phyloP scores from a whole-genome alignment of 306 rosid species.

The Acacia confusa region DNA sequence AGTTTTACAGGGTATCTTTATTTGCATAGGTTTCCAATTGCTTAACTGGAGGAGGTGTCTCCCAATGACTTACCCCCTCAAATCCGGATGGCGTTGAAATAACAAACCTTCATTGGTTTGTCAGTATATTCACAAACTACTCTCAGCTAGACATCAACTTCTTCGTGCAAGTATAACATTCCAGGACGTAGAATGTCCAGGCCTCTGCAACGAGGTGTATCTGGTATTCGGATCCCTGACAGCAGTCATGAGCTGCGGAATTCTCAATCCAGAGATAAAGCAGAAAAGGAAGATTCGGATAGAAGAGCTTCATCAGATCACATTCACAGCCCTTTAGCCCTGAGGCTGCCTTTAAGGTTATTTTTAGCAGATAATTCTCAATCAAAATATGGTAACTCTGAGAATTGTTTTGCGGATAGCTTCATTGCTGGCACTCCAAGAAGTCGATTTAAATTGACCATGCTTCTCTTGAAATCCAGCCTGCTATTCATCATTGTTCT shows the following conservation, averaged over 20 bases:
- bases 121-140: background rate
- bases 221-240: conserved; percentile 66
- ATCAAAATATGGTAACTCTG: conserved; percentile 54
- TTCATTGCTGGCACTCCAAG: conserved; percentile 54
- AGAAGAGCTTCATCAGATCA: conserved; percentile 73
- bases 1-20: conserved; percentile 30
- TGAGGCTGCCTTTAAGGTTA: conserved; percentile 53
- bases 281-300: conserved; percentile 81
- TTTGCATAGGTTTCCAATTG: conserved; percentile 29
- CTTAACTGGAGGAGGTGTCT: conserved; percentile 26
- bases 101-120: conserved; percentile 32
- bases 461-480: conserved; percentile 75
- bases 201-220: conserved; percentile 83
- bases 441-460: conserved; percentile 59
- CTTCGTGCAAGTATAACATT: conserved; percentile 8
- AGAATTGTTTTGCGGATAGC: conserved; percentile 79
- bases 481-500: conserved; percentile 64
- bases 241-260: conserved; percentile 59
- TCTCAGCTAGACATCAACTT: conserved; percentile 27
- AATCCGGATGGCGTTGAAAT: conserved; percentile 24
- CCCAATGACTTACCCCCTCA: background rate
- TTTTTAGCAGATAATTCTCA: conserved; percentile 54
- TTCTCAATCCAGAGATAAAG: conserved; percentile 80
- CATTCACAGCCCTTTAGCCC: conserved; percentile 50
- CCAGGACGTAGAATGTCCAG: conserved; percentile 67